phyloP scores from a whole-genome alignment of 495 filamentous ascomycete genomes.

The Articulospora tetracladia region DNA sequence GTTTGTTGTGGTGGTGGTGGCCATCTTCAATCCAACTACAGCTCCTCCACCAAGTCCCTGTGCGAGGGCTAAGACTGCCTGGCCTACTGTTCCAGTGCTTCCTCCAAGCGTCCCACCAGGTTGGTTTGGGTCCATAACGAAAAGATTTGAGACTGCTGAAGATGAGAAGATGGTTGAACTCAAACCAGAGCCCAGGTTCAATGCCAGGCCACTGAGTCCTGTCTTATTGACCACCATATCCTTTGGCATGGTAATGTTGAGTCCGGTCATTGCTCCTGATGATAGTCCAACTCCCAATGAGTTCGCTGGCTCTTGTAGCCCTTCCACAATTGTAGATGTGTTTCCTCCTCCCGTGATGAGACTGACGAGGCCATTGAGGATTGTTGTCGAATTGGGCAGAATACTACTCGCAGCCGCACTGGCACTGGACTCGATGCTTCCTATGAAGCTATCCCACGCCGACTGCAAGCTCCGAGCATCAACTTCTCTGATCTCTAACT shows the following conservation, averaged over 20 bases:
- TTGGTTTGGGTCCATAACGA: not conserved
- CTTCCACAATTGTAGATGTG: not conserved
- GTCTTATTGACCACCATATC: not conserved
- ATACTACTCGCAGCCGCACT: not conserved
- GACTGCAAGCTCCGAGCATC: not conserved
- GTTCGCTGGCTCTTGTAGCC: not conserved
- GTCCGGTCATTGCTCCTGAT: not conserved
- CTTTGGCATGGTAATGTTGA: not conserved
- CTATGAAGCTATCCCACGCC: not conserved
- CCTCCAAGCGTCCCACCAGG: not conserved
- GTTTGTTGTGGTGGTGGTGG: not conserved
- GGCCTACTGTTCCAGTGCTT: not conserved
- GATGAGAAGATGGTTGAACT: conserved; percentile 6
- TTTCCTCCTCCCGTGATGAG: not conserved
- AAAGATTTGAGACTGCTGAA: conserved; percentile 1
- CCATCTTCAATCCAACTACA: not conserved
- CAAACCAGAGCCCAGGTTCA: conserved; percentile 4
- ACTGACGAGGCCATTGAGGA: not conserved
- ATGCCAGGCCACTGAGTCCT: conserved; percentile 6
- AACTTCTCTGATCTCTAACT: not conserved
- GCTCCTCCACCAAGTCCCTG: conserved; percentile 13
- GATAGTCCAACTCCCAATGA: not conserved
- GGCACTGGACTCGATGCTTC: not conserved
- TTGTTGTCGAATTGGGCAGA: not conserved
- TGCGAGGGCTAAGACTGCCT: not conserved